Percentiles rank a stretch among this genome's conserved stretches.
Evolutionary conservation across 805 yeast genomes (phyloP).

Genomic region (Hanseniaspora occidentalis): DNA sequence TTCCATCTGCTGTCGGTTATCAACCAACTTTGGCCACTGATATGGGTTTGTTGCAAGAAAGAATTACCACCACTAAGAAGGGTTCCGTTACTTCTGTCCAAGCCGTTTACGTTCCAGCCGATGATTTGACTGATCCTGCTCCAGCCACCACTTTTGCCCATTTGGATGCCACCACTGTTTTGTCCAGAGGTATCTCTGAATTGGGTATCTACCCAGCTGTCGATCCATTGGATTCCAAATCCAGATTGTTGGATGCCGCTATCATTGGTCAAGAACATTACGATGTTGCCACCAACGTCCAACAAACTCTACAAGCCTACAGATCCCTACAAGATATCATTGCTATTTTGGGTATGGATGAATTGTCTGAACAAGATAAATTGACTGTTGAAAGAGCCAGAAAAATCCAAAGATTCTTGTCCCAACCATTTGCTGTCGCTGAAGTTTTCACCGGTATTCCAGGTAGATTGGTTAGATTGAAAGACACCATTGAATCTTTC

Average conservation of each 20-base stretch:
- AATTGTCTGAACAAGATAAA: slow-evolving; percentile 96
- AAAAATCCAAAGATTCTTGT: slow-evolving; percentile 99
- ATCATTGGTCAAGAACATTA: slow-evolving; percentile 99
- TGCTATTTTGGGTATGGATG: slow-evolving; percentile 99
- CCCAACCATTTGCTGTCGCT: slow-evolving; percentile 99
- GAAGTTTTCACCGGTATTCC: slow-evolving; percentile 99
- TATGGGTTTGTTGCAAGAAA: slow-evolving; percentile 99
- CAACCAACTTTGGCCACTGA: slow-evolving; percentile 99
- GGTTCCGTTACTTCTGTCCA: slow-evolving; percentile 99
- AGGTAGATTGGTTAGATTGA: slow-evolving; percentile 94
- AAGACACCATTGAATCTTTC: slow-evolving; percentile 91
- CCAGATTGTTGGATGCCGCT: slow-evolving; percentile 93
- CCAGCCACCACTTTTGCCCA: slow-evolving; percentile 99
- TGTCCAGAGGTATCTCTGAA: slow-evolving; percentile 99
- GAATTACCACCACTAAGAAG: slow-evolving; percentile 98
- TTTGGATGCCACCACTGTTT: slow-evolving; percentile 99
- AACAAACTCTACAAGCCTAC: slow-evolving; percentile 98
- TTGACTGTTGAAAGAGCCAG: slow-evolving; percentile 99
- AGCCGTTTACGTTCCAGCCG: slow-evolving; percentile 99
- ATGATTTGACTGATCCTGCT: slow-evolving; percentile 99
- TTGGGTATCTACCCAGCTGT: slow-evolving; percentile 99
- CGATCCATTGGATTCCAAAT: slow-evolving; percentile 99
- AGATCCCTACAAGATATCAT: slow-evolving; percentile 99
- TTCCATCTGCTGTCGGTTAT: slow-evolving; percentile 99
- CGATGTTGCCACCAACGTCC: slow-evolving; percentile 87